phyloP scores from a whole-genome alignment of 345 rosid species.

The Mallotus nudiflorus region DNA sequence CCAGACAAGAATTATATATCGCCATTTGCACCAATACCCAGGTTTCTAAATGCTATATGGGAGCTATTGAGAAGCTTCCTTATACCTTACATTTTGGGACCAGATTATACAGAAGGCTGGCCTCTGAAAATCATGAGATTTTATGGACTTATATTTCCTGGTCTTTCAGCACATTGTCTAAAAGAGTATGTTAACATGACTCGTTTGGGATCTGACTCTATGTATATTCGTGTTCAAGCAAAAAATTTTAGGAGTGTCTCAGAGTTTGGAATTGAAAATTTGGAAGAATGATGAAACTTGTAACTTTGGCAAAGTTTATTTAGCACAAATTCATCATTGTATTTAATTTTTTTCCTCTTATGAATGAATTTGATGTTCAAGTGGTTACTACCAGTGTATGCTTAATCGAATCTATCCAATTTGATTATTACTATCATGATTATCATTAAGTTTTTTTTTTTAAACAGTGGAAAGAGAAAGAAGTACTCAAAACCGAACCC shows the following conservation, averaged over 20 bases:
- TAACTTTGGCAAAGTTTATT: too few relatives aligned
- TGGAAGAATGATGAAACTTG: too few relatives aligned
- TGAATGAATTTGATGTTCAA: too few relatives aligned
- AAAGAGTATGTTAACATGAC: conserved; percentile 17
- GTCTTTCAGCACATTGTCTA: conserved; percentile 11
- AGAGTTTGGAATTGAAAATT: neutral
- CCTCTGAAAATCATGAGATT: conserved; percentile 6
- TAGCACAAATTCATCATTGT: too few relatives aligned
- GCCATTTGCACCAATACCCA: neutral
- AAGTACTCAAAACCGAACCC: too few relatives aligned
- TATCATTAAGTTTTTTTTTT: too few relatives aligned
- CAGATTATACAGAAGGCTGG: conserved; percentile 10
- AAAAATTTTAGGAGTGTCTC: neutral
- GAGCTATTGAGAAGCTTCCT: conserved; percentile 17
- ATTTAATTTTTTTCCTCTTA: too few relatives aligned
- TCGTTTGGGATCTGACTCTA: conserved; percentile 12
- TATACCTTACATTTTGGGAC: conserved; percentile 5
- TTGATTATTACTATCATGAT: too few relatives aligned
- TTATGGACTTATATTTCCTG: conserved; percentile 16
- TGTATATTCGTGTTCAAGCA: neutral
- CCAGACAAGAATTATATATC: conserved; percentile 15
- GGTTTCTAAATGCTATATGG: conserved; percentile 11
- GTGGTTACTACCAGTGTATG: too few relatives aligned
- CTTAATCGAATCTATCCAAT: too few relatives aligned
- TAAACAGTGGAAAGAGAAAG: too few relatives aligned